Conservation (phyloP, 495 filamentous ascomycete species). For the Daldinia bambusicola region DNA sequence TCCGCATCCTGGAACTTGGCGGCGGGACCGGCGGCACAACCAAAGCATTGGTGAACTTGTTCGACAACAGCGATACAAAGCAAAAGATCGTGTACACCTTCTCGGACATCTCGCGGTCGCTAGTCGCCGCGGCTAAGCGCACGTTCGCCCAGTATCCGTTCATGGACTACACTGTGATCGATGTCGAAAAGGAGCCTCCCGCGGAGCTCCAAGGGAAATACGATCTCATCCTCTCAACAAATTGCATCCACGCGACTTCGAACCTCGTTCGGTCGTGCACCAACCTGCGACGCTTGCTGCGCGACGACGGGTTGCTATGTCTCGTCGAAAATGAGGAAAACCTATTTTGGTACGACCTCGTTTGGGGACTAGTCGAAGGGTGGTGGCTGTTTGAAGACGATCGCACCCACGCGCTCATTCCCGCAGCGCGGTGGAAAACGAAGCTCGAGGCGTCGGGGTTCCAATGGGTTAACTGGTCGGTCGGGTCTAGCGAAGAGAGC, state of each 20-base stretch:
- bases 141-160: constrained; percentile 43
- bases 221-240: constrained; percentile 54
- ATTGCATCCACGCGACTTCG: constrained; percentile 59
- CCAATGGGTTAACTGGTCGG: constrained; percentile 58
- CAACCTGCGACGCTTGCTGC: constrained; percentile 52
- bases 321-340: constrained; percentile 58
- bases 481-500: constrained; percentile 50
- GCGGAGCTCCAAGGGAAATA: constrained; percentile 35
- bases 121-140: constrained; percentile 54
- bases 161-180: constrained; percentile 47
- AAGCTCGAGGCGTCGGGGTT: constrained; percentile 56
- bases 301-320: constrained; percentile 54
- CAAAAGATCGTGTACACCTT: constrained; percentile 53
- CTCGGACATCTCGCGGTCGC: constrained; percentile 53
- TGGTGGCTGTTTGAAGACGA: constrained; percentile 66
- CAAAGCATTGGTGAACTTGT: constrained; percentile 26
- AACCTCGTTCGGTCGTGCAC: constrained; percentile 43
- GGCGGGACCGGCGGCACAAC: constrained; percentile 41
- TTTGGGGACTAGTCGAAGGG: constrained; percentile 62
- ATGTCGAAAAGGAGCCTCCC: constrained; percentile 50
- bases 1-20: constrained; percentile 51
- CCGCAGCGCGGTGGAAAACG: constrained; percentile 50
- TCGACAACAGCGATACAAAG: constrained; percentile 26
- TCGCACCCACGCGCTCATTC: constrained; percentile 55
- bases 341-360: constrained; percentile 57